phyloP scores from a whole-genome alignment of 495 filamentous ascomycete genomes.

The Schizothecium vesticola region DNA sequence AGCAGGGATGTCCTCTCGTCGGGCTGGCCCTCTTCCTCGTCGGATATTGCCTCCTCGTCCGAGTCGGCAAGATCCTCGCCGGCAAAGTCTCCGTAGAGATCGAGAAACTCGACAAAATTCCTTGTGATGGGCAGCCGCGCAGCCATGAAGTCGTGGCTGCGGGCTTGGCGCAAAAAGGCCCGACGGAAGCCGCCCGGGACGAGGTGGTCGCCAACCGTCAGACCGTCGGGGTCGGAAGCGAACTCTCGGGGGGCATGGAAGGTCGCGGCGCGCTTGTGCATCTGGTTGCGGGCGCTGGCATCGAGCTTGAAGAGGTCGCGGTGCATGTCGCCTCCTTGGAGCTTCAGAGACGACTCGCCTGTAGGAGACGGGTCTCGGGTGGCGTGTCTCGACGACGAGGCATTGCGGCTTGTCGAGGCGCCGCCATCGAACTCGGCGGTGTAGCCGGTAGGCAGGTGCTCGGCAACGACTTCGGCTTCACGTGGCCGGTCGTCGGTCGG shows the following conservation, averaged over 20 bases:
- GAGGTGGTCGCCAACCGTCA: slow-evolving; percentile 48
- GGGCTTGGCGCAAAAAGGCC: slow-evolving; percentile 50
- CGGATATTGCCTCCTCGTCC: slow-evolving; percentile 51
- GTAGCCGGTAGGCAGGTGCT: slow-evolving; percentile 42
- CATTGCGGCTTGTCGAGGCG: not conserved
- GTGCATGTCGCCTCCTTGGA: slow-evolving; percentile 65
- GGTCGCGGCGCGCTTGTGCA: slow-evolving; percentile 51
- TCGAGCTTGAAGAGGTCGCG: slow-evolving; percentile 62
- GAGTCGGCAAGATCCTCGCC: slow-evolving; percentile 65
- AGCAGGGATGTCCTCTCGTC: slow-evolving; percentile 51
- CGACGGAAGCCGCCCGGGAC: slow-evolving; percentile 59
- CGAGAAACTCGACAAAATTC: slow-evolving; percentile 65
- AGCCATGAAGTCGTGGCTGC: slow-evolving; percentile 36
- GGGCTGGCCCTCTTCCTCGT: slow-evolving; percentile 39
- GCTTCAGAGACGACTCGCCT: slow-evolving; percentile 53
- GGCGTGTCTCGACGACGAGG: slow-evolving; percentile 29
- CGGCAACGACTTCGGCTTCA: slow-evolving; percentile 31
- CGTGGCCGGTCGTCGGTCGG: not conserved
- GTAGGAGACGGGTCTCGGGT: slow-evolving; percentile 26
- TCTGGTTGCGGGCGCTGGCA: slow-evolving; percentile 42
- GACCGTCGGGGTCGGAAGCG: slow-evolving; percentile 18
- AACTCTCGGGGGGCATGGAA: slow-evolving; percentile 46
- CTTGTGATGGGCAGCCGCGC: slow-evolving; percentile 47
- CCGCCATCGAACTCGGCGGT: slow-evolving; percentile 36
- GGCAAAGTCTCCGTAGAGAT: slow-evolving; percentile 65